These are phyloP conservation scores for Lasiodiplodia citricola DNA, from an alignment of 2,329 filamentous ascomycete genomes.

Conservation along the genomic window DNA sequence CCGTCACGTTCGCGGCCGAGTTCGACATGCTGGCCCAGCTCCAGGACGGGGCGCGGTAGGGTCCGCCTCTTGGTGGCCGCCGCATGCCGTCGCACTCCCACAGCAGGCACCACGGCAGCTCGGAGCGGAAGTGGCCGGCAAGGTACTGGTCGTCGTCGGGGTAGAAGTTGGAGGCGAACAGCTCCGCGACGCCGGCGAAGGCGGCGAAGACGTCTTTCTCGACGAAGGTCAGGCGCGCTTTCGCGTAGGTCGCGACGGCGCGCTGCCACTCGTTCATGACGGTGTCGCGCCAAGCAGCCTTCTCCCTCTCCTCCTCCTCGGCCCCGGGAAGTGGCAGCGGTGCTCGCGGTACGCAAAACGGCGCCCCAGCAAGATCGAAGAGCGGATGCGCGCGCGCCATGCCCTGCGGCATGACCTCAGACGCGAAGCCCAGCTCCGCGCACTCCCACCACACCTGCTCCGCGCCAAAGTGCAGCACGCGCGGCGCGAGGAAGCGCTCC, in stretches of 20 bases:
- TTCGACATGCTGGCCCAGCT: background rate
- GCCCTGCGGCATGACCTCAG: background rate
- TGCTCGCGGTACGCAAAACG: background rate
- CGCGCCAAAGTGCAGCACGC: slow-evolving; percentile 9
- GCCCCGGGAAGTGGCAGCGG: no score
- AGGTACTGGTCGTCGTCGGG: background rate
- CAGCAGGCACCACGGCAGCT: background rate
- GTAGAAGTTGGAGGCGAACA: background rate
- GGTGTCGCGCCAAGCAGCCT: background rate
- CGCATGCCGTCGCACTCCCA: background rate
- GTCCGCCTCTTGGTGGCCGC: background rate
- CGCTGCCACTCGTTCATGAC: background rate
- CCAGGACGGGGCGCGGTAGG: background rate
- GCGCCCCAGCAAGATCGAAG: background rate
- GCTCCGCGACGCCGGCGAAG: background rate
- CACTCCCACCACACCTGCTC: slow-evolving; percentile 20
- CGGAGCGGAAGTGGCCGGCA: background rate
- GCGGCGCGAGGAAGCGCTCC: slow-evolving; percentile 22
- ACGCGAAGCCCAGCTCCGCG: background rate
- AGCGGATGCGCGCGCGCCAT: background rate
- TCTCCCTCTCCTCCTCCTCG: background rate
- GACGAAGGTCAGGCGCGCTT: background rate
- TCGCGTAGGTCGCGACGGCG: background rate
- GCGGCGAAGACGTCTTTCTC: background rate
- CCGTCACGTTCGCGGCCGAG: background rate